Base-by-base conservation (phyloP, 208 protist species). In the Leishmania lainsoni region DNA sequence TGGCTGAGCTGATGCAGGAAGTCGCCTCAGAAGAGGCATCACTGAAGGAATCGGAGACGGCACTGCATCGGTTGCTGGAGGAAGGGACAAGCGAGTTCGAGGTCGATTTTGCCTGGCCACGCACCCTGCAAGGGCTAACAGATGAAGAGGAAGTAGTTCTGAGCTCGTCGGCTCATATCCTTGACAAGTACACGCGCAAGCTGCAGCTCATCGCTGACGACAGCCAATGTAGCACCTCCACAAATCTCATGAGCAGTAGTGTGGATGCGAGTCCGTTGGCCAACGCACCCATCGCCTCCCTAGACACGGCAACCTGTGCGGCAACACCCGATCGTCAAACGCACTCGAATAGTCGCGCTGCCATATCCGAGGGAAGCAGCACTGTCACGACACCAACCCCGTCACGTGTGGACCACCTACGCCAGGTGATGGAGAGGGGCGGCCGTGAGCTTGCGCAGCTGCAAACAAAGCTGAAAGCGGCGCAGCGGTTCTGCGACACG, bases 171-270 rank as follows among this genome's bases (percentile, higher is more conserved):
- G 71, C 89, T 56, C 80, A 81, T 5, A 74, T 82, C 54, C 80
- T 74, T 45, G 81, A 90, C 61, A 92, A 90, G 84, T 92, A 90
- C 81, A 32, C 56, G 5, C 80, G 69, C 14, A 88, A 89, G 76
- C 69, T 74, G 49, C 56, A 81, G 48, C 56, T 42, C 14, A 16
- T 84, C 52, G 42, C 73, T 17, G 52, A 72, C 29, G 32, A 65
- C 29, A 5, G 65, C 22, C 70, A 51, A 58, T 8, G 16, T 10
- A 3, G 22, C 71, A 2, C 84, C 48, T 17, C 73, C 73, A 48
- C 63, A 22, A 69, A 85, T 29, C 32, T 16, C 73, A 42, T 45
- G 20, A 69, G 20, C n/a, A 76, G 69, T 39, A 73, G 70, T 49
- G n/a, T 65, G 14, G 81, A 84, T 17, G 8, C 65, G 22, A 80